Evolutionary conservation across 345 rosid species (phyloP), one percentile per base, ranked within the genome.

Genomic region (Clarkia xantiana): DNA sequence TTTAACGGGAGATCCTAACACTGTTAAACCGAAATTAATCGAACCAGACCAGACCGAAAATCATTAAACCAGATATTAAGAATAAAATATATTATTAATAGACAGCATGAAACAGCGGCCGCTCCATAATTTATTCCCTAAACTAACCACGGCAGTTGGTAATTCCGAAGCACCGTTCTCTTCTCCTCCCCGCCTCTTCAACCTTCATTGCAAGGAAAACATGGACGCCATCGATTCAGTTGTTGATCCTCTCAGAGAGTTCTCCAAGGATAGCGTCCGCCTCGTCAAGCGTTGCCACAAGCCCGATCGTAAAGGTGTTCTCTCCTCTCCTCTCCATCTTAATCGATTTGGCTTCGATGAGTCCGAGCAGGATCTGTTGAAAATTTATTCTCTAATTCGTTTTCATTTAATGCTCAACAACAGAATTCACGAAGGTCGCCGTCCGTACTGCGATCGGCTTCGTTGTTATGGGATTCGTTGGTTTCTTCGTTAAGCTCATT

Each of bases 391-490:
- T 7, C 12, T 46, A 6, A 6, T 44, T 20, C n/a, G 9, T n/a
- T n/a, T n/a, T n/a, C 4, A 2, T 6, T 15, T 3, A 20, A 9
- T 44, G 0, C 47, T 44, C 18, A n/a, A 44, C 18, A 5, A 44
- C 52, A 82, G 89, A 82, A 60, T 82, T 82, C 76, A 67, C 77
- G 4, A 78, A 78, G 63, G 84, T 82, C 3, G 94, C 94, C 14
- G 60, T 78, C 42, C 94, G 86, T 67, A 80, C 84, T 6, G 89
- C 94, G 41, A 73, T 86, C 45, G 95, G 95, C 7, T 82, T 86
- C 50, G 94, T 78, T 40, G 94, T 78, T 61, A 82, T 82, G 94
- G 86, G 95, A 38, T 82, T 86, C 48, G 94, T 80, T 2, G 95
- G 89, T 0, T 86, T 80, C 74, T 80, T 82, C 60, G 89, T 82